A percentile compares a stretch with the other conserved stretches of the same genome.
Conservation (phyloP, 768 basidiomycete species). For the Hygrophorus pudorinus region DNA sequence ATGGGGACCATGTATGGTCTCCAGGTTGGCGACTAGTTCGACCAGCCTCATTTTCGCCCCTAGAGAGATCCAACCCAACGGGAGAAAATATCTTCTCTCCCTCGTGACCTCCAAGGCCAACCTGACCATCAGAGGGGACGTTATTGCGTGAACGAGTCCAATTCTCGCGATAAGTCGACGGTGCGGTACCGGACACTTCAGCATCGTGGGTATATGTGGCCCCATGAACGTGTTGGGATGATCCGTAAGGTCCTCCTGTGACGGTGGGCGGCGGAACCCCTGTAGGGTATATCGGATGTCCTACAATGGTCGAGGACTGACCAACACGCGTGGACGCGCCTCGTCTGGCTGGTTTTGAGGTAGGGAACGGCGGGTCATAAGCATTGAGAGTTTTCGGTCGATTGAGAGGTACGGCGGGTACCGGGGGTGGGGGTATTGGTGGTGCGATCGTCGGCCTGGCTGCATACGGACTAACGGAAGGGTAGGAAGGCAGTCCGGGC, state of each 20-base stretch:
- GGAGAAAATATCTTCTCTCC: no score
- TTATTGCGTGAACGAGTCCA: no score
- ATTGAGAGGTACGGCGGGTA: conserved; percentile 34
- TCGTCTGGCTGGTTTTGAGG: conserved; percentile 29
- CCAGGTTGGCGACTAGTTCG: no score
- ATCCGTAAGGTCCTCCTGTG: no score
- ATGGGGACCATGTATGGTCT: not conserved
- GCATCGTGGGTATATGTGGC: no score
- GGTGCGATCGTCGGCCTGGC: conserved; percentile 7
- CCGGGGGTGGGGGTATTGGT: conserved; percentile 23
- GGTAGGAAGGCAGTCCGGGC: conserved; percentile 12
- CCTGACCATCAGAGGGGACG: no score
- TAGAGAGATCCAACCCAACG: no score
- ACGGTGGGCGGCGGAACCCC: not conserved
- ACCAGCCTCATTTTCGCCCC: no score
- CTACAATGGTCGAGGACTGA: conserved; percentile 15
- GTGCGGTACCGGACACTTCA: no score
- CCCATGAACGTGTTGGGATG: no score
- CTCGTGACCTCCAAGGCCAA: no score
- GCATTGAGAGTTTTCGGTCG: conserved; percentile 62
- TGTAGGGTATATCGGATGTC: conserved; percentile 6
- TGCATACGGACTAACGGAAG: conserved; percentile 6
- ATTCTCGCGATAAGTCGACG: no score
- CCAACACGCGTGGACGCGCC: conserved; percentile 16
- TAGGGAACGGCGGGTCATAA: conserved; percentile 68